phyloP scores from a whole-genome alignment of 2,329 filamentous ascomycete genomes.

The Rutstroemia sp. region DNA sequence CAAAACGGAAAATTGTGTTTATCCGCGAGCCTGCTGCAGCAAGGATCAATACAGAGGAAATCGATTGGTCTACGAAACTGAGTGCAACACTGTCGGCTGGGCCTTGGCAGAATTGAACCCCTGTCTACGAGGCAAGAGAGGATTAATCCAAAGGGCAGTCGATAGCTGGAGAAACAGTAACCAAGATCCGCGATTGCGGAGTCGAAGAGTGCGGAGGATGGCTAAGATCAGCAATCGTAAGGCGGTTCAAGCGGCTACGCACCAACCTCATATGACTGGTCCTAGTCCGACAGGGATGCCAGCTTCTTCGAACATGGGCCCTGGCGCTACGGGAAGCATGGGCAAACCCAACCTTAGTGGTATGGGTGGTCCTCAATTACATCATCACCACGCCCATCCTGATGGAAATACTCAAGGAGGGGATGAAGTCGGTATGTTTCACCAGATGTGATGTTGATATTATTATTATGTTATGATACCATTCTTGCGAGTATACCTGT shows the following conservation, averaged over 20 bases:
- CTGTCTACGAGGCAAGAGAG: constrained; percentile 83
- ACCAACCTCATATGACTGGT: constrained; percentile 55
- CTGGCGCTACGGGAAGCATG: constrained; percentile 46
- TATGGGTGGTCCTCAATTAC: constrained; percentile 55
- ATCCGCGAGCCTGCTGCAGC: constrained; percentile 85
- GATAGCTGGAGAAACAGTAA: constrained; percentile 99
- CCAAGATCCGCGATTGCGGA: constrained; percentile 85
- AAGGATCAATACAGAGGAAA: constrained; percentile 98
- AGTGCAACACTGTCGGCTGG: constrained; percentile 99
- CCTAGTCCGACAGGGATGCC: constrained; percentile 60
- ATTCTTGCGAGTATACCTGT: constrained; percentile 24
- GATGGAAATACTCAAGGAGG: constrained; percentile 60
- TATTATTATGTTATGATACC: constrained; percentile 29
- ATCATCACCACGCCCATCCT: constrained; percentile 67
- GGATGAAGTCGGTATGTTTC: constrained; percentile 93
- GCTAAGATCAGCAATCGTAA: constrained; percentile 92
- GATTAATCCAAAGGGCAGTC: constrained; percentile 91
- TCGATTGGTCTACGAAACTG: constrained; percentile 90
- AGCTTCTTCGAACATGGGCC: constrained; percentile 53
- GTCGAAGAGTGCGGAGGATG: constrained; percentile 86
- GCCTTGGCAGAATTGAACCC: constrained; percentile 89
- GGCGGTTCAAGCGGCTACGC: constrained; percentile 49
- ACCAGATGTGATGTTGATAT: constrained; percentile 58
- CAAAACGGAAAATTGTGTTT: constrained; percentile 97
- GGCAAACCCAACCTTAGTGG: constrained; percentile 58